phyloP scores from a whole-genome alignment of 768 basidiomycete species.

The Fomitopsis serialis region DNA sequence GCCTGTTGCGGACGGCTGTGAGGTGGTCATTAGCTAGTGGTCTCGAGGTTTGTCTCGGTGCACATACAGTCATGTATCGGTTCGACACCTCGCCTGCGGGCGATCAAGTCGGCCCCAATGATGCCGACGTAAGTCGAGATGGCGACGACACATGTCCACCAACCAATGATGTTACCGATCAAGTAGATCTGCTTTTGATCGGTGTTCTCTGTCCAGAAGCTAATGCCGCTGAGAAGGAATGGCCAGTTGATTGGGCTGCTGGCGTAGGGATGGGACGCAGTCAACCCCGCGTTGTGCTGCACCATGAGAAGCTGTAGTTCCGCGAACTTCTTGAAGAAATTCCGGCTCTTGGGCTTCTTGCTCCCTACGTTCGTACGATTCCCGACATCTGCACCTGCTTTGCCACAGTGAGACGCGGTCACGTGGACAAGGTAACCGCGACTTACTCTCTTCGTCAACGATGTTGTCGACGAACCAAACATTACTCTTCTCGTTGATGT shows the following conservation, averaged over 20 bases:
- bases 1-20: conserved; percentile 83
- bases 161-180: conserved; percentile 89
- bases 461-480: conserved; percentile 90
- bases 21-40: too few species aligned
- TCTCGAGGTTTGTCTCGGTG: too few species aligned
- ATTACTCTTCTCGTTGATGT: conserved; percentile 70
- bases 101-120: conserved; percentile 83
- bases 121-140: conserved; percentile 88
- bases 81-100: conserved; percentile 76
- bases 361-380: conserved; percentile 46
- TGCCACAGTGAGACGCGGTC: neutral
- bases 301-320: conserved; percentile 95
- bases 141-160: conserved; percentile 90
- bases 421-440: neutral
- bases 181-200: conserved; percentile 92
- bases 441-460: conserved; percentile 64
- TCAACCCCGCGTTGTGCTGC: conserved; percentile 98
- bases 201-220: conserved; percentile 93
- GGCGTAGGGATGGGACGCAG: conserved; percentile 96
- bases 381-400: conserved; percentile 50
- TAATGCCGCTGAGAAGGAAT: conserved; percentile 92
- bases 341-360: conserved; percentile 75
- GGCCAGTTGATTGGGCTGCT: conserved; percentile 98
- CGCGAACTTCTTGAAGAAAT: conserved; percentile 92
- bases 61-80: conserved; percentile 85